Base-by-base conservation (phyloP, 1,284 basidiomycete species). In the Wolfiporia cocos region DNA sequence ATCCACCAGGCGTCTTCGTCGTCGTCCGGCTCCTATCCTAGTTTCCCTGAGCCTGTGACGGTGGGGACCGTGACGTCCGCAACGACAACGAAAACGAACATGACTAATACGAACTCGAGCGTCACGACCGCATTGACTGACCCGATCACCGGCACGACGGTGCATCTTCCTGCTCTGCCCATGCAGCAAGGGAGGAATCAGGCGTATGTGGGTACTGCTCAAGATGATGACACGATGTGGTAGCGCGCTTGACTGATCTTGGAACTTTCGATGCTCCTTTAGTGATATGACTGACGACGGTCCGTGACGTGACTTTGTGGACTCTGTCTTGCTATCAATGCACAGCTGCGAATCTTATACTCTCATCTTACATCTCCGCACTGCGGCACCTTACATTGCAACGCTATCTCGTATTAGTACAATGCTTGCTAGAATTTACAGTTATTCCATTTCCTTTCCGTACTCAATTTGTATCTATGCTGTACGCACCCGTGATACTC, bases 121-220 rank as follows among this genome's bases (percentile, higher is more conserved):
- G 58, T 61, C 15, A 65, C 63, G 34, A 65, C 63, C 18, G 50
- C 58, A 7, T 44, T 59, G 42, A 63, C 61, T 29, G 64, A 66
- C 42, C 62, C 64, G 14, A 51, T 61, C 11, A 64, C 62, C 11
- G 64, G 63, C 15, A 52, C 57, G 11, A 49, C 57, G 10, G 49
- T 62, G 49, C 62, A 63, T 36, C 53, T 63, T 41, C 55, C 62
- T 12, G 43, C 55, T 40, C 42, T 64, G 36, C 57, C 63, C 4
- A 61, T 54, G 53, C 46, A 47, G 5, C 46, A 46, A 20, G 49
- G 40, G 4, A 30, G 40, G 19, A 49, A 55, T 31, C 33, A 36
- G 18, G 26, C 33, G n/a, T 50, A 45, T 43, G 20, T 24, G 3
- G 49, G 51, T 14, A 18, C 43, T 10, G 34, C 42, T 12, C n/a